Evolutionary conservation across 2,329 filamentous ascomycete species (phyloP).

Genomic region (Pestalotiopsis sp.): DNA sequence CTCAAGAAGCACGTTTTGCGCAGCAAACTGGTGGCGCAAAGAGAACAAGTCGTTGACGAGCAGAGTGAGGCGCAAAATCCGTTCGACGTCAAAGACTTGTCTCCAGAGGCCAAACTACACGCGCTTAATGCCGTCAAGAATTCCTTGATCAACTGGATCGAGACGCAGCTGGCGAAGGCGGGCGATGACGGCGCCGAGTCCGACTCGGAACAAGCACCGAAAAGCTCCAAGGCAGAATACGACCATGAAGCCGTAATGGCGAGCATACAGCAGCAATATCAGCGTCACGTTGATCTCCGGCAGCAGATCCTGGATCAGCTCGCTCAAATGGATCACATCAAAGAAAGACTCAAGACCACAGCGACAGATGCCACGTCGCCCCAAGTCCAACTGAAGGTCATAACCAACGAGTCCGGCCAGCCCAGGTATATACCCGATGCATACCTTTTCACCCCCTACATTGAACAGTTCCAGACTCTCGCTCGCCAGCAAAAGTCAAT

Average conservation of each 20-base stretch:
- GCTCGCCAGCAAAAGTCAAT: slow-evolving; percentile 59
- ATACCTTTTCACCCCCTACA: slow-evolving; percentile 58
- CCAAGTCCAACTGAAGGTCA: background rate
- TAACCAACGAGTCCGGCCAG: background rate
- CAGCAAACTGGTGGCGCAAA: slow-evolving; percentile 58
- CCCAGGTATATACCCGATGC: slow-evolving; percentile 24
- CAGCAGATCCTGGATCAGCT: slow-evolving; percentile 48
- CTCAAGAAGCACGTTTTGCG: slow-evolving; percentile 62
- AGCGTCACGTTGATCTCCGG: slow-evolving; percentile 52
- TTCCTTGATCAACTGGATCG: slow-evolving; percentile 68
- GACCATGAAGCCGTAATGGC: slow-evolving; percentile 43
- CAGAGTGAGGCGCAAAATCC: slow-evolving; percentile 45
- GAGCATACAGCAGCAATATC: slow-evolving; percentile 56
- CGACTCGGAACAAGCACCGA: slow-evolving; percentile 12
- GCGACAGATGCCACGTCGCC: slow-evolving; percentile 6
- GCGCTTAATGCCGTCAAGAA: slow-evolving; percentile 60
- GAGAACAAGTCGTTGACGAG: slow-evolving; percentile 58
- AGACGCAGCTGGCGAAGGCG: slow-evolving; percentile 60
- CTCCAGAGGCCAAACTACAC: slow-evolving; percentile 44
- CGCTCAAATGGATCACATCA: slow-evolving; percentile 26
- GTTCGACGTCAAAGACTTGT: slow-evolving; percentile 36
- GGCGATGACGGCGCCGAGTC: slow-evolving; percentile 36
- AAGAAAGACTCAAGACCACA: slow-evolving; percentile 12
- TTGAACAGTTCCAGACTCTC: slow-evolving; percentile 54
- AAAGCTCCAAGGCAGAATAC: slow-evolving; percentile 19